These are phyloP conservation scores for Beauveria scarabaeidicola DNA, from an alignment of 2,329 filamentous ascomycete species.

Conservation along the genomic window DNA sequence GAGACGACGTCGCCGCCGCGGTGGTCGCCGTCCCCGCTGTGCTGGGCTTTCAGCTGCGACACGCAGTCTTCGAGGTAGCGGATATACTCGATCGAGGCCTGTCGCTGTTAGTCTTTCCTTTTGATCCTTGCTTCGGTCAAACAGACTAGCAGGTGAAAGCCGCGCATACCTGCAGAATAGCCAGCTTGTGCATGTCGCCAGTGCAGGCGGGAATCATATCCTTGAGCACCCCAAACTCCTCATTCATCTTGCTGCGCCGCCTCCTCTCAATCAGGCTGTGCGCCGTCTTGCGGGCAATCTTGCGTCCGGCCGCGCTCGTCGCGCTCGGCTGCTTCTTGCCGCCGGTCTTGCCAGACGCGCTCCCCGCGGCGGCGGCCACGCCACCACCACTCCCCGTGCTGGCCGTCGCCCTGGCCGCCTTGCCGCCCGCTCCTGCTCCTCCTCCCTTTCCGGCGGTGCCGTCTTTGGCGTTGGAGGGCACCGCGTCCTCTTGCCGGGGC, in stretches of 20 bases:
- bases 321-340: constrained; percentile 73
- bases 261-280: constrained; percentile 91
- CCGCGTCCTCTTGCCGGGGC: constrained; percentile 40
- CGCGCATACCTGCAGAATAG: constrained; percentile 72
- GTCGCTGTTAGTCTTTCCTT: neutral
- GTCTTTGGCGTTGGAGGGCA: constrained; percentile 22
- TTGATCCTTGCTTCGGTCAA: neutral
- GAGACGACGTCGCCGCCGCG: constrained; percentile 16
- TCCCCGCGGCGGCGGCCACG: constrained; percentile 5
- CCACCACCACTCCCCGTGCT: constrained; percentile 11
- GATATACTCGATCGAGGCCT: constrained; percentile 96
- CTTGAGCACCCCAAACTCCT: constrained; percentile 90
- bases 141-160: too few species aligned
- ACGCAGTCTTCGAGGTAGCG: constrained; percentile 90
- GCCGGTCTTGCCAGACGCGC: constrained; percentile 21
- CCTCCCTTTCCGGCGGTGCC: constrained; percentile 10
- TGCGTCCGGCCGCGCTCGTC: constrained; percentile 79
- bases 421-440: neutral
- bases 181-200: constrained; percentile 98
- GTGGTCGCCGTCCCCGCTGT: constrained; percentile 28
- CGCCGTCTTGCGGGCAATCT: constrained; percentile 91
- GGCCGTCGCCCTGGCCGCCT: constrained; percentile 16
- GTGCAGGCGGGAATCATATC: constrained; percentile 90
- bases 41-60: constrained; percentile 61
- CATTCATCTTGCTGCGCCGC: constrained; percentile 94